Conservation (phyloP, 352 stramenopile species). For the Phytophthora citricola region DNA sequence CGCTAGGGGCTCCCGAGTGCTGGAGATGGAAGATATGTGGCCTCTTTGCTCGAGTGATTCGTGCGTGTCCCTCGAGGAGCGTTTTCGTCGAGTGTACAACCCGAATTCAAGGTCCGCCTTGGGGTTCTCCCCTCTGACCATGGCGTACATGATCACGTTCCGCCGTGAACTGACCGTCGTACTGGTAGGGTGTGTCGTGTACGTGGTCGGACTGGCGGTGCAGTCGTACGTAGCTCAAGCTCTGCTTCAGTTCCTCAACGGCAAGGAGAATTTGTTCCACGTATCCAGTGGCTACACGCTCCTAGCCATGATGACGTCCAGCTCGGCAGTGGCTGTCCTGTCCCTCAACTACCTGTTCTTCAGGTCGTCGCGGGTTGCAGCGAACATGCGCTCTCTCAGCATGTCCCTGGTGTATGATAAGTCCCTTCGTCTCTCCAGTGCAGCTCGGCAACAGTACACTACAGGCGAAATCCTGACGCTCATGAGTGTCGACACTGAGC, state of each 20-base stretch:
- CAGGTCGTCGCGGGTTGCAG: conserved; percentile 29
- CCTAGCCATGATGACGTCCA: conserved; percentile 25
- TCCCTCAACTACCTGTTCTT: conserved; percentile 44
- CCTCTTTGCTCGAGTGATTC: conserved; percentile 25
- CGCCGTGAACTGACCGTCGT: conserved; percentile 10
- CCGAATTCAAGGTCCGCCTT: neutral
- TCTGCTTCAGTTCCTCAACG: conserved; percentile 33
- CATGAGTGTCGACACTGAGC: conserved; percentile 31
- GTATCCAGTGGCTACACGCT: conserved; percentile 34
- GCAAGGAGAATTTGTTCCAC: conserved; percentile 32
- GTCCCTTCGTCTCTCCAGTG: conserved; percentile 67
- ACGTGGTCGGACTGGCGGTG: conserved; percentile 27
- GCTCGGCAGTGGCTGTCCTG: conserved; percentile 27
- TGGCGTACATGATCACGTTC: conserved; percentile 21
- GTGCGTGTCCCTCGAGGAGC: conserved; percentile 19
- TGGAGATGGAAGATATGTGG: conserved; percentile 43
- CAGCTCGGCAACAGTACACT: conserved; percentile 37
- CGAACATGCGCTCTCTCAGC: conserved; percentile 41
- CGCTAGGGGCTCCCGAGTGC: conserved; percentile 3
- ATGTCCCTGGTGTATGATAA: conserved; percentile 51
- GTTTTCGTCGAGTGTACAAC: conserved; percentile 28
- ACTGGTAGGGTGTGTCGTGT: conserved; percentile 19
- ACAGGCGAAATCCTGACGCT: conserved; percentile 37
- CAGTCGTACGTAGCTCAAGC: conserved; percentile 31
- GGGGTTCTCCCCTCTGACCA: conserved; percentile 18